phyloP scores from a whole-genome alignment of 192 early-diverging fungal species.

The Thoreauomyces humboldtii region DNA sequence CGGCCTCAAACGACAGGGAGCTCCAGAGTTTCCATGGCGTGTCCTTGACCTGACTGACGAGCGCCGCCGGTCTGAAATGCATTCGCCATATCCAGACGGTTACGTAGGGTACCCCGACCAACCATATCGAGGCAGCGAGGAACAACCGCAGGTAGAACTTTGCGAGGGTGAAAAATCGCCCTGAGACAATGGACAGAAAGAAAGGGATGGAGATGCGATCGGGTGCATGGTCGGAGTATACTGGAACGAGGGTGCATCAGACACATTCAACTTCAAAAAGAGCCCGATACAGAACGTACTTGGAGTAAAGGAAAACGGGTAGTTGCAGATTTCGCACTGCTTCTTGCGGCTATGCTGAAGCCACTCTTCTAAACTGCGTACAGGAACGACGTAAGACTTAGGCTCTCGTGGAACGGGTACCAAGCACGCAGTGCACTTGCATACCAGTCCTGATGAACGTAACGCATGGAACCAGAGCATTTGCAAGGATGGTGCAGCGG shows the following conservation, averaged over 20 bases:
- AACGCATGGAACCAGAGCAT: slow-evolving; percentile 92
- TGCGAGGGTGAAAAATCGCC: not conserved
- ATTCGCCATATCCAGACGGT: slow-evolving; percentile 82
- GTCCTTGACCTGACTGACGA: not conserved
- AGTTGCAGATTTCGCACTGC: slow-evolving; percentile 88
- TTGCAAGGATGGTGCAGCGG: slow-evolving; percentile 93
- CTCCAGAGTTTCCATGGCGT: not conserved
- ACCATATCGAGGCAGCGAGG: slow-evolving; percentile 72
- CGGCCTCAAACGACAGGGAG: too few relatives aligned
- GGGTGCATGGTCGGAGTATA: slow-evolving; percentile 40
- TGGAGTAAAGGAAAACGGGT: slow-evolving; percentile 81
- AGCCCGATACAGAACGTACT: slow-evolving; percentile 44
- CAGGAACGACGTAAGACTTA: not conserved
- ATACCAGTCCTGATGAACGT: slow-evolving; percentile 91
- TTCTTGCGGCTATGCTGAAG: slow-evolving; percentile 39
- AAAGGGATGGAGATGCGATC: slow-evolving; percentile 25
- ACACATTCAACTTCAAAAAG: not conserved
- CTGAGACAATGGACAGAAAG: slow-evolving; percentile 24
- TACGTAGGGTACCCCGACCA: slow-evolving; percentile 75
- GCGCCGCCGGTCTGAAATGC: slow-evolving; percentile 55
- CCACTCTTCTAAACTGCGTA: slow-evolving; percentile 71
- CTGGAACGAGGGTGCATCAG: not conserved
- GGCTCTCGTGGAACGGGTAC: not conserved
- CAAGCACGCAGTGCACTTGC: not conserved
- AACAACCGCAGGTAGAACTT: slow-evolving; percentile 54